Base-by-base conservation (phyloP, 1,284 basidiomycete species). In the Gymnopus androsaceus region DNA sequence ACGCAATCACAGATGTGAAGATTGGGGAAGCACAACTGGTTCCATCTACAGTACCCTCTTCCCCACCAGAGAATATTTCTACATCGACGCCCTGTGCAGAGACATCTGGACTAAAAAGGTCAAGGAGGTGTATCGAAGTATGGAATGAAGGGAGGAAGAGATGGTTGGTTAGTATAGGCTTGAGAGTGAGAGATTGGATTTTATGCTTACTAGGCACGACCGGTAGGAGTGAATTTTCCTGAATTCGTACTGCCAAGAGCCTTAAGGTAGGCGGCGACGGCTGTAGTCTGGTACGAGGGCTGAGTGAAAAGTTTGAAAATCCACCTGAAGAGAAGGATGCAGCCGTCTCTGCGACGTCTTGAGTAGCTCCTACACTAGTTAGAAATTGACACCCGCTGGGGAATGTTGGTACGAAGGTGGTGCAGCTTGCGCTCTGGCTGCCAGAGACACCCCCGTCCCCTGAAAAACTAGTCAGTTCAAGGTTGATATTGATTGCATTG, bases 161-260 rank as follows among this genome's bases (percentile, higher is more conserved):
- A n/a, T n/a, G n/a, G n/a, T n/a, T n/a, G n/a, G n/a, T n/a, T n/a
- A n/a, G n/a, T n/a, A n/a, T n/a, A n/a, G n/a, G n/a, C n/a, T n/a
- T n/a, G n/a, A n/a, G n/a, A n/a, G n/a, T n/a, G n/a, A n/a, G n/a
- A n/a, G n/a, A n/a, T n/a, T n/a, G n/a, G 57, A 52, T 75, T 76
- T 56, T 76, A 75, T 0, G 75, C 77, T 1, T 77, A 77, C 69
- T 72, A 78, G 4, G 60, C 77, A 45, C 77, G 73, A 4, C 76
- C 75, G 7, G 57, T 60, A 3, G 61, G 51, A 60, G 74, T 76
- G 69, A 73, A 78, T 34, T 56, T 68, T 36, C 64, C 69, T n/a
- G n/a, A n/a, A n/a, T n/a, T n/a, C n/a, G n/a, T n/a, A 4, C 55
- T 33, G 51, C 69, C 65, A 54, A 72, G 75, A 61, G 60, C 60